These are phyloP conservation scores for Lantana camara DNA, from an alignment of 257 asterid genomes.

Conservation along the genomic window DNA sequence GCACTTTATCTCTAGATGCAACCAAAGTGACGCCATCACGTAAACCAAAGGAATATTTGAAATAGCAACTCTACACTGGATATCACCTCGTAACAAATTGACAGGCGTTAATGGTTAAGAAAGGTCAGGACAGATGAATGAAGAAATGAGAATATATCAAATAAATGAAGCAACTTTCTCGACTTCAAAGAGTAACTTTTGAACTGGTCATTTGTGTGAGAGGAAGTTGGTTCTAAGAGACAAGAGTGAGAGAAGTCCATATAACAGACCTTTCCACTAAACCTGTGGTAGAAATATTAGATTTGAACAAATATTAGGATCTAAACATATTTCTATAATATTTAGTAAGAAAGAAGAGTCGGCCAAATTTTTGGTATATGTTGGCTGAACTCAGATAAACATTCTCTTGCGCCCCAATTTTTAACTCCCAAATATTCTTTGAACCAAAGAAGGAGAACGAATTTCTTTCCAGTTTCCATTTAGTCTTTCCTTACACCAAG, in stretches of 20 bases:
- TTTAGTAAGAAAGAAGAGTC: not conserved
- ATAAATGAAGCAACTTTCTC: slow-evolving; percentile 6
- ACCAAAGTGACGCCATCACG: slow-evolving; percentile 21
- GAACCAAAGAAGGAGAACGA: not conserved
- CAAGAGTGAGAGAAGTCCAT: slow-evolving; percentile 6
- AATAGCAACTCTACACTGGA: slow-evolving; percentile 12
- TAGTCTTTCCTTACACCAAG: slow-evolving; percentile 10
- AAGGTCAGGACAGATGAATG: slow-evolving; percentile 3
- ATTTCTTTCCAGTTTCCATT: not conserved
- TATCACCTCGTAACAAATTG: slow-evolving; percentile 23
- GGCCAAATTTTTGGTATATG: not conserved
- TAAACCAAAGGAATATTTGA: slow-evolving; percentile 24
- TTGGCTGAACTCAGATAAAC: slow-evolving; percentile 15
- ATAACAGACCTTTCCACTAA: not conserved
- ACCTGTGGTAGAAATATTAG: slow-evolving; percentile 14
- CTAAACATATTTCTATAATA: not conserved
- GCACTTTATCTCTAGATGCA: not conserved
- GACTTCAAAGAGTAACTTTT: slow-evolving; percentile 1
- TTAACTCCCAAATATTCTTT: slow-evolving; percentile 12
- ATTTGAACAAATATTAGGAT: slow-evolving; percentile 11
- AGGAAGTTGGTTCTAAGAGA: slow-evolving; percentile 21
- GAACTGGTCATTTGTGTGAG: not conserved
- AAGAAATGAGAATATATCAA: slow-evolving; percentile 8
- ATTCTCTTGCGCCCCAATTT: not conserved
- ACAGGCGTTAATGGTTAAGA: slow-evolving; percentile 12